A percentile compares a stretch with the other conserved stretches of the same genome.
phyloP scores from a whole-genome alignment of 2,329 filamentous ascomycete species.

The Colletotrichum sojae region DNA sequence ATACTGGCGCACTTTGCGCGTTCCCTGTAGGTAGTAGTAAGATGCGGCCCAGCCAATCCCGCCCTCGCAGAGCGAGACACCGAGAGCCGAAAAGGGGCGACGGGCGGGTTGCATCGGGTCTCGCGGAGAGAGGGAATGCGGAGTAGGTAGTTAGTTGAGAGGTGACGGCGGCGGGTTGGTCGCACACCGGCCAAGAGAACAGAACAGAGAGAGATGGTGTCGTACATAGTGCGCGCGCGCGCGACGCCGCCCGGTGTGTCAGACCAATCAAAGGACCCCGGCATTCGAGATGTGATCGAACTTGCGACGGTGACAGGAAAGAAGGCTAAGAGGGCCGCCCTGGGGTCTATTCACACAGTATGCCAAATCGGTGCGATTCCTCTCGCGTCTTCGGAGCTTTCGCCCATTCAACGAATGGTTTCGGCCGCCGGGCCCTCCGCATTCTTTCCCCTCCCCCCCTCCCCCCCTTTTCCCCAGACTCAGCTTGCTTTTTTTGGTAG shows the following conservation, averaged over 20 bases:
- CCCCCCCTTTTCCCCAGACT: slow-evolving; percentile 18
- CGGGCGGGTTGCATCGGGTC: slow-evolving; percentile 37
- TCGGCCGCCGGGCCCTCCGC: slow-evolving; percentile 29
- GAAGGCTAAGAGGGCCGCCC: not conserved
- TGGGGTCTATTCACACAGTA: not conserved
- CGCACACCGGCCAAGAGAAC: slow-evolving; percentile 20
- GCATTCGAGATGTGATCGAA: slow-evolving; percentile 15
- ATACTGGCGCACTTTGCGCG: not conserved
- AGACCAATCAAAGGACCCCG: slow-evolving; percentile 23
- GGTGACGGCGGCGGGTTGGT: not conserved
- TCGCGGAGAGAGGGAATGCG: not conserved
- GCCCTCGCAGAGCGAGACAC: slow-evolving; percentile 3
- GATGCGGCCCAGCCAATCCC: slow-evolving; percentile 12
- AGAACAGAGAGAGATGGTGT: no score
- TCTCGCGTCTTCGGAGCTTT: slow-evolving; percentile 14
- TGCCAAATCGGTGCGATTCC: slow-evolving; percentile 40
- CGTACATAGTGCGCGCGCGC: not conserved
- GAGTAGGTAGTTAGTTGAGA: not conserved
- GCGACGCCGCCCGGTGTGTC: slow-evolving; percentile 23
- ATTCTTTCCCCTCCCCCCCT: not conserved
- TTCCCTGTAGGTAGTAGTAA: not conserved
- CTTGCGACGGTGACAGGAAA: not conserved
- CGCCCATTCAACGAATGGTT: slow-evolving; percentile 13
- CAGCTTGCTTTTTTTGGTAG: slow-evolving; percentile 13
- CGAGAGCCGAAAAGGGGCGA: slow-evolving; percentile 1